Evolutionary conservation across 768 basidiomycete genomes (phyloP).

Genomic region (Tricholoma sp.): DNA sequence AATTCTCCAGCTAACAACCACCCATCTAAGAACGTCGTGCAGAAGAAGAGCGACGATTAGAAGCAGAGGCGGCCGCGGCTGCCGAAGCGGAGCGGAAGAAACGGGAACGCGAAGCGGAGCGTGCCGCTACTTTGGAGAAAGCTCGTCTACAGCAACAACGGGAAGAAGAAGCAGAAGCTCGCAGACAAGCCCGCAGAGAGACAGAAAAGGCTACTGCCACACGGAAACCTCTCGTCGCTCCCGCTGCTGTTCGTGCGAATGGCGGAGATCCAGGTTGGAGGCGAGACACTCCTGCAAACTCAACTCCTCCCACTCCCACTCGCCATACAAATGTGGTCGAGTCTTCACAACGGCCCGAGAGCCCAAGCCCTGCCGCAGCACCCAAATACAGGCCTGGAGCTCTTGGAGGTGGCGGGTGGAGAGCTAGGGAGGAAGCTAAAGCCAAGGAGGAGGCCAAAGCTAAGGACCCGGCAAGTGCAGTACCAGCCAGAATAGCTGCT

Average conservation of each 20-base stretch:
- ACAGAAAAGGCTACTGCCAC: slow-evolving; percentile 28
- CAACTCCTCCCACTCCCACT: slow-evolving; percentile 22
- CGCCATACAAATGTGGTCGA: slow-evolving; percentile 20
- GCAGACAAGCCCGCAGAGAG: slow-evolving; percentile 31
- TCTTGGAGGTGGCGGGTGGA: slow-evolving; percentile 40
- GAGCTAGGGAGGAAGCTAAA: slow-evolving; percentile 51
- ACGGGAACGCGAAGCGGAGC: slow-evolving; percentile 45
- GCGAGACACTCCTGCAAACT: slow-evolving; percentile 21
- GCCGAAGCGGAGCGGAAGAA: slow-evolving; percentile 51
- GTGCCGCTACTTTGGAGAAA: slow-evolving; percentile 46
- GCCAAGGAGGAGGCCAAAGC: slow-evolving; percentile 44
- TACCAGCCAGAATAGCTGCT: slow-evolving; percentile 15
- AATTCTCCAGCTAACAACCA: background rate
- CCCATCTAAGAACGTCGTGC: slow-evolving; percentile 41
- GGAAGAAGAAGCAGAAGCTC: slow-evolving; percentile 67
- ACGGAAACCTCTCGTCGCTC: slow-evolving; percentile 21
- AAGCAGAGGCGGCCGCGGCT: slow-evolving; percentile 45
- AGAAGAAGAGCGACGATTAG: slow-evolving; percentile 44
- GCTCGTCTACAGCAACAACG: slow-evolving; percentile 57
- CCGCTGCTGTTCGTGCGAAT: slow-evolving; percentile 22
- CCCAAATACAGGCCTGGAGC: slow-evolving; percentile 43
- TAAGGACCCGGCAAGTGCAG: background rate
- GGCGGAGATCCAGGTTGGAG: slow-evolving; percentile 28
- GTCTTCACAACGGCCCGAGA: slow-evolving; percentile 48
- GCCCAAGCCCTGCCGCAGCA: slow-evolving; percentile 42